phyloP scores from a whole-genome alignment of 805 yeast species.

The Lipomyces anomalus region DNA sequence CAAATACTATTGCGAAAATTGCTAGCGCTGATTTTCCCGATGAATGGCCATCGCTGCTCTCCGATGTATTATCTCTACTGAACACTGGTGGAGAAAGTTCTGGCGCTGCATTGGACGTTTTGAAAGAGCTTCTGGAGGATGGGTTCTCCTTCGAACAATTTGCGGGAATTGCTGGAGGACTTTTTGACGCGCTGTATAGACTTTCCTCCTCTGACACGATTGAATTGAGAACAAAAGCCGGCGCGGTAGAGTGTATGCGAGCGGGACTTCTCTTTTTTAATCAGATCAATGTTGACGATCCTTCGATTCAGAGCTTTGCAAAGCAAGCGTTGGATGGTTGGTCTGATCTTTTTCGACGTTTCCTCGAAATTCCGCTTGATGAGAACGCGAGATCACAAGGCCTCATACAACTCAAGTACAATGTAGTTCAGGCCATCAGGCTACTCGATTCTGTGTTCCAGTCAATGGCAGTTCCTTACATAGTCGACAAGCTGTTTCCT shows the following conservation, averaged over 20 bases:
- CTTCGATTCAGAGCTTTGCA: constrained; percentile 5
- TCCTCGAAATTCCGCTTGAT: neutral
- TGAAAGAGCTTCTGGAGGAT: constrained; percentile 79
- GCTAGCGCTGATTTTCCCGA: constrained; percentile 91
- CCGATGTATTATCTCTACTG: constrained; percentile 38
- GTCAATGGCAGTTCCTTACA: constrained; percentile 3
- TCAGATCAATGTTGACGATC: constrained; percentile 10
- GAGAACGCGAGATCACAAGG: constrained; percentile 1
- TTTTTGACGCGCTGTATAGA: constrained; percentile 14
- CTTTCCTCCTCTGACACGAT: constrained; percentile 7
- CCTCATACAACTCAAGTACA: constrained; percentile 7
- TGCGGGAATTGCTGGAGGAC: constrained; percentile 44
- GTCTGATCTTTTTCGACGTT: constrained; percentile 9
- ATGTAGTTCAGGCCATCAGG: constrained; percentile 13
- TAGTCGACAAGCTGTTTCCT: constrained; percentile 9
- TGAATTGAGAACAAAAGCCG: constrained; percentile 13
- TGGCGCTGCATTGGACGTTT: constrained; percentile 27
- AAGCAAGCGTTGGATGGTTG: constrained; percentile 11
- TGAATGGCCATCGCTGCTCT: constrained; percentile 79
- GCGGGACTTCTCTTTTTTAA: constrained; percentile 19
- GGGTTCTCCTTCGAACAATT: constrained; percentile 81
- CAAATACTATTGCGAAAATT: constrained; percentile 74
- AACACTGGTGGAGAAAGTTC: neutral
- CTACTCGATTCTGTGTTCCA: constrained; percentile 19
- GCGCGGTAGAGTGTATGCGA: constrained; percentile 18